Base-by-base conservation (phyloP, 768 basidiomycete species). In the Zangia roseola region DNA sequence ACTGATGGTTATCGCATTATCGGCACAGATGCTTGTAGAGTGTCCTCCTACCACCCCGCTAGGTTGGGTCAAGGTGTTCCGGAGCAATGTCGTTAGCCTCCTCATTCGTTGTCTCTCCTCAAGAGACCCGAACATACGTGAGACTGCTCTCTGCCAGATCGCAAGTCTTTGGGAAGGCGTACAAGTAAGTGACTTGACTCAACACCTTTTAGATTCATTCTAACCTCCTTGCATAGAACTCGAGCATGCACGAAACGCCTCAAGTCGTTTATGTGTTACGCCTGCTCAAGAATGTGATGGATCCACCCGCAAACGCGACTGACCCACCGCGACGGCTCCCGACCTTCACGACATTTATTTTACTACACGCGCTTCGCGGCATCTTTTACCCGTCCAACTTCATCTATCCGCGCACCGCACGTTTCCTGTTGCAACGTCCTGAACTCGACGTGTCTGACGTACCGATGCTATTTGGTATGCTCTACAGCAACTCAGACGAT, bases 361-460 rank as follows among this genome's bases (percentile, higher is more conserved):
- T 97, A 44, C 76, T 86, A 3, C 93, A 98, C 54, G 83, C 91
- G 2, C 69, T 97, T 5, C 78, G 86, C 24, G 83, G 82, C 1
- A 75, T 95, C 28, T 94, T 93, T 69, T 86, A 91, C 53, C 94
- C 95, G 0, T 84, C 89, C 2, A 84, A 87, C 43, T 90, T 92
- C 66, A 83, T 91, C 37, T 98, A 95, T 62, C 92, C 94, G 0
- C 71, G 86, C 14, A 88, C 86, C 1, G 83, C 90, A 1, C 80
- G 88, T 5, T 97, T 97, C 76, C 79, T 98, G 6, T 78, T 98
- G 0, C 94, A 97, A 67, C 82, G 95, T 2, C 86, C 92, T 1
- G 78, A 83, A 46, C 70, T 97, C 7, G 94, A 97, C 59, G 70
- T 72, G 1, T 72, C 71, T 1, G 94, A 97, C 60, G 90, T 97